These are phyloP conservation scores for Botryotinia globosa DNA, from an alignment of 2,329 filamentous ascomycete genomes.

Conservation along the genomic window DNA sequence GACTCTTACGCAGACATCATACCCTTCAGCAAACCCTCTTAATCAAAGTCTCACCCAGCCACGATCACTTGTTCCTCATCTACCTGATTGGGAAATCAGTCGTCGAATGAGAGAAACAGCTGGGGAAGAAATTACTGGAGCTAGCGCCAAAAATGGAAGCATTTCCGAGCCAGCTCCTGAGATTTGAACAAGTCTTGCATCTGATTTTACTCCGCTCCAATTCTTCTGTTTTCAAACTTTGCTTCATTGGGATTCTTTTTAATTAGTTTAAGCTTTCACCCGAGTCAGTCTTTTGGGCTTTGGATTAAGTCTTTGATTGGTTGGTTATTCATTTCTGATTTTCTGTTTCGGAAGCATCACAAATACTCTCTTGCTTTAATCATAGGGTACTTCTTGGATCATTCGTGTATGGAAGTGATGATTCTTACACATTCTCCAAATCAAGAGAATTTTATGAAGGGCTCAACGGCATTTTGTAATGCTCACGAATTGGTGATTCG, in stretches of 20 bases:
- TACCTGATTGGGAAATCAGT: background rate
- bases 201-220: background rate
- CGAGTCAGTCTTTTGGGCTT: background rate
- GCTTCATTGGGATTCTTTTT: background rate
- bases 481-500: too few species aligned
- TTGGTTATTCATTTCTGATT: background rate
- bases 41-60: too few species aligned
- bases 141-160: background rate
- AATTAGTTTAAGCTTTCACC: background rate
- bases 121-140: background rate
- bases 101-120: background rate
- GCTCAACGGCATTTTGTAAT: background rate
- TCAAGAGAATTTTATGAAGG: background rate
- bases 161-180: background rate
- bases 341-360: background rate
- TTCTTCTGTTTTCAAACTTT: background rate
- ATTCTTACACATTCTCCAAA: background rate
- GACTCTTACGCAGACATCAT: background rate
- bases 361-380: background rate
- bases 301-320: background rate
- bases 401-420: background rate
- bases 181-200: background rate
- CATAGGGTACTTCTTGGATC: accelerated
- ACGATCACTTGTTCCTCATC: background rate
- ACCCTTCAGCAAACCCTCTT: background rate